phyloP scores from a whole-genome alignment of 257 asterid species.

The Gentiana dahurica region DNA sequence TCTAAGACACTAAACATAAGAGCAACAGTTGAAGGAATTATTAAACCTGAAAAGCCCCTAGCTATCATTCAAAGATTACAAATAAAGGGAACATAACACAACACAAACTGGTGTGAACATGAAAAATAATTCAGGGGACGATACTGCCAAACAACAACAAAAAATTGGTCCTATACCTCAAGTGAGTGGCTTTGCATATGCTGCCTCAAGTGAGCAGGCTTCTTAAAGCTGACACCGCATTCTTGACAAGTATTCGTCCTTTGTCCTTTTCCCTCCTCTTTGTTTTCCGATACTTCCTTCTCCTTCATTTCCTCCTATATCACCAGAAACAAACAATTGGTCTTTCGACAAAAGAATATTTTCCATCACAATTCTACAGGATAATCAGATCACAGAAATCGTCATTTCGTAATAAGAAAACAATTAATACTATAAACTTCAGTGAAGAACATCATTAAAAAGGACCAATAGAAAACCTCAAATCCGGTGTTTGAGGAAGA shows the following conservation, averaged over 20 bases:
- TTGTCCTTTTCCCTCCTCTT: slow-evolving; percentile 4
- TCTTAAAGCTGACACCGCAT: slow-evolving; percentile 59
- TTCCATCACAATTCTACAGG: neutral
- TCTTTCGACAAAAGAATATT: neutral
- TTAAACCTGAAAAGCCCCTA: too few relatives aligned
- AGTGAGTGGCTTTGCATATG: slow-evolving; percentile 86
- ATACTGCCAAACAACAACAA: neutral
- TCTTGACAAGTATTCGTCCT: slow-evolving; percentile 47
- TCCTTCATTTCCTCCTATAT: slow-evolving; percentile 17
- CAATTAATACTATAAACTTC: too few relatives aligned
- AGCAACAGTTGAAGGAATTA: too few relatives aligned
- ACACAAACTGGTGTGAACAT: too few relatives aligned
- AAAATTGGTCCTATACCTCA: slow-evolving; percentile 29
- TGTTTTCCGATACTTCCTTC: slow-evolving; percentile 21
- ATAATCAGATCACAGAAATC: too few relatives aligned
- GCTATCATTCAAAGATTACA: too few relatives aligned
- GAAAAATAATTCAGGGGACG: neutral
- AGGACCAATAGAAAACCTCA: neutral
- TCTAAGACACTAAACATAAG: too few relatives aligned
- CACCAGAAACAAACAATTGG: neutral
- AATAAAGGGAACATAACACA: too few relatives aligned
- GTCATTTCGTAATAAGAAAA: too few relatives aligned
- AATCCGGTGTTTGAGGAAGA: neutral
- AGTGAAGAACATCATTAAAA: neutral
- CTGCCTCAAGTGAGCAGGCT: slow-evolving; percentile 85